phyloP scores from a whole-genome alignment of 192 early-diverging fungal genomes.

The Gaertneriomyces semiglobifer region DNA sequence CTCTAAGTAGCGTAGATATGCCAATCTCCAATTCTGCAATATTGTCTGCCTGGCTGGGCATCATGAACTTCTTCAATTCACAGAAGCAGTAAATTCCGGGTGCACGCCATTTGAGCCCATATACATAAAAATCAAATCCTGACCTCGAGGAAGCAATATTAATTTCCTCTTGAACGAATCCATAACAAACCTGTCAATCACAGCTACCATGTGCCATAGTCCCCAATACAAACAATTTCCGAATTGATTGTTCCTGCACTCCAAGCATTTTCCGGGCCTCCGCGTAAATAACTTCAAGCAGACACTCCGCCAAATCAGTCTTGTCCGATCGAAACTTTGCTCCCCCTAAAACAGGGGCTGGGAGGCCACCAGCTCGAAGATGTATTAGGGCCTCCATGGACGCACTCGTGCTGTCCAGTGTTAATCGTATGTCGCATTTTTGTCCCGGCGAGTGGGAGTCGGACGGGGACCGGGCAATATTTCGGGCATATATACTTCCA shows the following conservation, averaged over 20 bases:
- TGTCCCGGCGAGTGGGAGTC: constrained; percentile 5
- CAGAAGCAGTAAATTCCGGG: constrained; percentile 4
- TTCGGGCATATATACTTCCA: constrained; percentile 2
- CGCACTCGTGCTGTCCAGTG: constrained; percentile 5
- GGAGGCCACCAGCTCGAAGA: constrained; percentile 5
- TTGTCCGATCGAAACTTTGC: constrained; percentile 2
- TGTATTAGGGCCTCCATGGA: constrained; percentile 5
- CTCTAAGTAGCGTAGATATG: constrained; percentile 4
- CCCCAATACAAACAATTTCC: constrained; percentile 6
- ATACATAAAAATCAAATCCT: constrained; percentile 4
- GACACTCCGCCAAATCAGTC: constrained; percentile 5
- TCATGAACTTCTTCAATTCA: constrained; percentile 6
- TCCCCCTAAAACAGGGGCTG: constrained; percentile 4
- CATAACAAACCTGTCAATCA: constrained; percentile 6
- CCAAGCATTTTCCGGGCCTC: constrained; percentile 5
- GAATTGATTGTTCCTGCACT: constrained; percentile 4
- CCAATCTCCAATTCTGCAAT: constrained; percentile 4
- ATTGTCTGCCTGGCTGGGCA: constrained; percentile 4
- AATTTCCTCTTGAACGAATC: constrained; percentile 6
- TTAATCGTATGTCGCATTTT: constrained; percentile 1
- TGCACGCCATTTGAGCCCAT: constrained; percentile 4
- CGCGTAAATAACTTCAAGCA: constrained; percentile 4
- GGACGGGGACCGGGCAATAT: constrained; percentile 5
- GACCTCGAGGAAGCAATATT: constrained; percentile 1
- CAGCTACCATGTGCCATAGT: constrained; percentile 6